Conservation (phyloP, 805 yeast genomes). For the Nakazawaea ernobii region DNA sequence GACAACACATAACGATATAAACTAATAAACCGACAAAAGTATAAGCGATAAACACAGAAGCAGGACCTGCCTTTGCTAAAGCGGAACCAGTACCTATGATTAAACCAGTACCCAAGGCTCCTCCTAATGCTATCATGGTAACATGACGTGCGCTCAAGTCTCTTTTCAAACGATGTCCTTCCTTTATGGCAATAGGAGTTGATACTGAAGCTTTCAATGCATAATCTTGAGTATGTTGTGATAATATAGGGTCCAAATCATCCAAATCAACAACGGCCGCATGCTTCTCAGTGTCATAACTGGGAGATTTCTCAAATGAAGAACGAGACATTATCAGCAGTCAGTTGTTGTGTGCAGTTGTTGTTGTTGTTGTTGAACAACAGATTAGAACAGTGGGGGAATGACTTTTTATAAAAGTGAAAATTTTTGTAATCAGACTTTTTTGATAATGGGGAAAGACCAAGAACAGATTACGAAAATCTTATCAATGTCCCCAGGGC, state of each 20-base stretch:
- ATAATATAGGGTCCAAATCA: constrained; percentile 6
- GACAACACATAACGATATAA: constrained; percentile 53
- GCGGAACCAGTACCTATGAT: constrained; percentile 74
- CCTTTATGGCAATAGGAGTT: constrained; percentile 33
- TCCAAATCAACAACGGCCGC: background rate
- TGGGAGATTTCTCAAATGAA: background rate
- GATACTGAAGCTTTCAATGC: constrained; percentile 40
- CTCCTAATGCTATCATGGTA: constrained; percentile 70
- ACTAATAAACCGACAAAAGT: constrained; percentile 67
- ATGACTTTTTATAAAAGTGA: too few species aligned
- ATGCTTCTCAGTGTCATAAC: background rate
- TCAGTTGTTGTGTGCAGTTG: too few species aligned
- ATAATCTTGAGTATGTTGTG: constrained; percentile 37
- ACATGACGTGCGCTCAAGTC: constrained; percentile 45
- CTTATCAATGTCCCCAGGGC: too few species aligned
- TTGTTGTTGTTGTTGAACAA: too few species aligned
- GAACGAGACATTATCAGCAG: background rate
- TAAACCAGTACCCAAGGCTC: constrained; percentile 78
- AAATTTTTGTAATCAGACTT: too few species aligned
- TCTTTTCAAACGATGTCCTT: constrained; percentile 40
- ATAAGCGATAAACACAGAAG: constrained; percentile 56
- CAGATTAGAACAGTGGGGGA: background rate
- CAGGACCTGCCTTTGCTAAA: constrained; percentile 65
- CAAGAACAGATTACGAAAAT: too few species aligned
- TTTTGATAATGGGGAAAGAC: too few species aligned